These are phyloP conservation scores for Mycena leptocephala DNA, from an alignment of 768 basidiomycete species.

Conservation along the genomic window DNA sequence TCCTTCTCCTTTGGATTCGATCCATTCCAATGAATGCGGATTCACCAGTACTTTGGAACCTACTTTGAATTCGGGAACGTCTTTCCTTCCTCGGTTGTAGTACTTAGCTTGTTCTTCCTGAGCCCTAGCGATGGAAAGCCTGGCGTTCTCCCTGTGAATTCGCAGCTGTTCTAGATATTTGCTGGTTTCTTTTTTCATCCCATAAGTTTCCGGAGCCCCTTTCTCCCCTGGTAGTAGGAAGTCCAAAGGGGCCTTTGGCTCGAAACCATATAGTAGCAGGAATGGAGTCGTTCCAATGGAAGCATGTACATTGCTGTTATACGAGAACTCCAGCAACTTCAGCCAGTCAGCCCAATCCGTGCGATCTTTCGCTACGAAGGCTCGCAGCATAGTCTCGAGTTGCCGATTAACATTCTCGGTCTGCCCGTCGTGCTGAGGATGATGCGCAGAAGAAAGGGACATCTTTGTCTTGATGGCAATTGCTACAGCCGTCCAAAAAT, in stretches of 20 bases:
- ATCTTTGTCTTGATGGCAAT: neutral
- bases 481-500: constrained; percentile 11
- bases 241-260: constrained; percentile 30
- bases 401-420: constrained; percentile 48
- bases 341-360: constrained; percentile 41
- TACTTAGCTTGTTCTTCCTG: neutral
- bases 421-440: constrained; percentile 51
- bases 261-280: constrained; percentile 36
- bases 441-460: constrained; percentile 25
- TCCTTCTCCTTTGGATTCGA: too few species aligned
- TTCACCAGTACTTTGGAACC: constrained; percentile 38
- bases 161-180: neutral
- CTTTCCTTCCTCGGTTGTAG: constrained; percentile 32
- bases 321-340: constrained; percentile 42
- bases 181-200: too few species aligned
- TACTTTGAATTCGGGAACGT: constrained; percentile 8
- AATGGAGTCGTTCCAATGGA: constrained; percentile 34
- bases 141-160: neutral
- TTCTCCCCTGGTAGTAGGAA: neutral
- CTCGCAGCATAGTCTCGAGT: constrained; percentile 44
- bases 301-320: constrained; percentile 36
- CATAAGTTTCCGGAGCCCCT: too few species aligned
- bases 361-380: constrained; percentile 34
- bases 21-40: constrained; percentile 25
- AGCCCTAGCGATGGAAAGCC: neutral